Conservation (phyloP, 2,329 filamentous ascomycete species). For the Xylaria sp. region DNA sequence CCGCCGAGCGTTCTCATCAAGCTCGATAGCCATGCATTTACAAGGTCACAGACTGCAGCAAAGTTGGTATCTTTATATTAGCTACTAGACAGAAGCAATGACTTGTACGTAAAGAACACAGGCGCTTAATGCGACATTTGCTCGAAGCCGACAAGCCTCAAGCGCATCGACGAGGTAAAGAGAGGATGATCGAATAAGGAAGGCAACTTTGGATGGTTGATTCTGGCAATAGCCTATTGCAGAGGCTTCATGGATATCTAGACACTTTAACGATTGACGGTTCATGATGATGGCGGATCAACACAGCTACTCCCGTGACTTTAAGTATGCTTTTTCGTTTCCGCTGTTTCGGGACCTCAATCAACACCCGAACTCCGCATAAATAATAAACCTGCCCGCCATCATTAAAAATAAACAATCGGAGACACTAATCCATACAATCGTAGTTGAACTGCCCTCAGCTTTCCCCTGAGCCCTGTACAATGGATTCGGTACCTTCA, state of each 20-base stretch:
- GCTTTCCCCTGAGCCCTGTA: not conserved
- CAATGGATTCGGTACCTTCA: not conserved
- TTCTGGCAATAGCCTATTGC: not conserved
- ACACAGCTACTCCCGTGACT: not conserved
- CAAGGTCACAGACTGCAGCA: no score
- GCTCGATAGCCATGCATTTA: no score
- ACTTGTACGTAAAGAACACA: no score
- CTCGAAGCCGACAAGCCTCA: no score
- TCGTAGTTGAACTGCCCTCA: constrained; percentile 3
- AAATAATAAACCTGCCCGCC: constrained; percentile 3
- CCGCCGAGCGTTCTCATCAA: no score
- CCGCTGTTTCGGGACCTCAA: constrained; percentile 7
- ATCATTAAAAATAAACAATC: constrained; percentile 3
- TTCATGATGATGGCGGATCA: not conserved
- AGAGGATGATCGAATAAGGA: no score
- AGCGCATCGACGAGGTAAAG: not conserved
- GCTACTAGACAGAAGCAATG: no score
- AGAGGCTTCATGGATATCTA: constrained; percentile 27
- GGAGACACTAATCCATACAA: constrained; percentile 1
- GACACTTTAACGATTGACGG: constrained; percentile 25
- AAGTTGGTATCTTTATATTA: no score
- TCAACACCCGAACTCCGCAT: constrained; percentile 17
- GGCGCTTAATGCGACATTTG: no score
- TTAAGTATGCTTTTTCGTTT: constrained; percentile 12
- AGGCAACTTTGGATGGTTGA: constrained; percentile 13